These are phyloP conservation scores for Trapa bicornis DNA, from an alignment of 345 rosid genomes.

Conservation along the genomic window DNA sequence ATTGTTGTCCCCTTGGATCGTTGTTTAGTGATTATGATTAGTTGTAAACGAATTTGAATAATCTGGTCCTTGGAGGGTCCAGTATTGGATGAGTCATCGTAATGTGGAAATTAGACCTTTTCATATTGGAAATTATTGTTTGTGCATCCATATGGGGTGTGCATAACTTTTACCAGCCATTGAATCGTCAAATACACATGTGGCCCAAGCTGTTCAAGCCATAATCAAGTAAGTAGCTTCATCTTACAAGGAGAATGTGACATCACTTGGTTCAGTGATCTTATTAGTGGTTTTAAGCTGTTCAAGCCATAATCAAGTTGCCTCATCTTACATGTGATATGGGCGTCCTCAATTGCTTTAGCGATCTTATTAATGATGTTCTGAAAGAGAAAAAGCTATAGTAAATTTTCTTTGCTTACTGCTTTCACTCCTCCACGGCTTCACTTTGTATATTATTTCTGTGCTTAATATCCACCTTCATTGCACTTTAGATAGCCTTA, in stretches of 20 bases:
- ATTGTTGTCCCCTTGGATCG: too few species aligned
- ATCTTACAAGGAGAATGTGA: neutral
- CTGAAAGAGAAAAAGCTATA: neutral
- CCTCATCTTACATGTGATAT: neutral
- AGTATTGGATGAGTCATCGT: neutral
- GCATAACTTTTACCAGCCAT: too few species aligned
- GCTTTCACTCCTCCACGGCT: neutral
- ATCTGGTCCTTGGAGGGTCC: neutral
- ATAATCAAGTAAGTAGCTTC: neutral
- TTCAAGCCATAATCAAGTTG: neutral
- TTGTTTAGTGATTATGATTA: neutral
- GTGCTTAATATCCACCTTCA: neutral
- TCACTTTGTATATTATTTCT: neutral
- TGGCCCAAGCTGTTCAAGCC: too few species aligned
- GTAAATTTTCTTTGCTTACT: neutral
- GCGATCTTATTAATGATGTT: neutral
- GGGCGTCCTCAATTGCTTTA: neutral
- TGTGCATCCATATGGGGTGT: neutral
- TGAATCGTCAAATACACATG: too few species aligned
- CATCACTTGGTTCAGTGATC: neutral
- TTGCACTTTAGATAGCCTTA: neutral
- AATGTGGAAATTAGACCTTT: neutral
- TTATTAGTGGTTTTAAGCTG: neutral
- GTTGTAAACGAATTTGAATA: neutral
- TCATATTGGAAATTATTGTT: neutral